A percentile compares a stretch with the other conserved stretches of the same genome.
Evolutionary conservation across 441 rosid species (phyloP).

Genomic region (Syzygium syzygioides): DNA sequence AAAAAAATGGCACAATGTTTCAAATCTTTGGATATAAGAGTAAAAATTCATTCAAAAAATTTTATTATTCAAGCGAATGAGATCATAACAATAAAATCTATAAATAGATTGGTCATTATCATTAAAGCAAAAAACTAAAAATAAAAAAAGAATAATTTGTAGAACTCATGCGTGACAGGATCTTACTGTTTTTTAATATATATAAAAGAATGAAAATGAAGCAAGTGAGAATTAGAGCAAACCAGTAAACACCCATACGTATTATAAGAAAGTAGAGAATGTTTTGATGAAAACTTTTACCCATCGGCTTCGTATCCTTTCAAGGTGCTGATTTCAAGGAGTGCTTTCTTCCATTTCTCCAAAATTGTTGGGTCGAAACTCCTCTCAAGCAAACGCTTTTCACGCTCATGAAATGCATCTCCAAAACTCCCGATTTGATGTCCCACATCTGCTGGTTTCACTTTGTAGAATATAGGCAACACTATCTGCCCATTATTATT

Average conservation of each 20-base stretch:
- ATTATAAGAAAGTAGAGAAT: not conserved
- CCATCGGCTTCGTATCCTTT: not conserved
- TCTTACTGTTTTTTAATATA: too few relatives aligned
- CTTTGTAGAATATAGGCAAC: not conserved
- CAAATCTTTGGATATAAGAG: not conserved
- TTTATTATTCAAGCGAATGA: too few relatives aligned
- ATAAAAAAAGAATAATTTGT: too few relatives aligned
- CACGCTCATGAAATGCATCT: not conserved
- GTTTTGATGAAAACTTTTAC: not conserved
- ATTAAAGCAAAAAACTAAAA: too few relatives aligned
- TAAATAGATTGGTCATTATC: not conserved
- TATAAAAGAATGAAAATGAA: too few relatives aligned
- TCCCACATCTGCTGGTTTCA: not conserved
- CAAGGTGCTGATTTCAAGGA: not conserved
- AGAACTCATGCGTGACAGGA: too few relatives aligned
- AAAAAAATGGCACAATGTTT: not conserved
- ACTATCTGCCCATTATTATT: not conserved
- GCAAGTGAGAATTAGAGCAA: too few relatives aligned
- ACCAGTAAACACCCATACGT: too few relatives aligned
- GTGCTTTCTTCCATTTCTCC: not conserved
- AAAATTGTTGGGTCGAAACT: not conserved
- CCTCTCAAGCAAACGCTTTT: not conserved
- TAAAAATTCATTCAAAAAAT: too few relatives aligned
- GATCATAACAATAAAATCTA: too few relatives aligned
- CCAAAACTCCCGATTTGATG: not conserved